These are phyloP conservation scores for Phaseolus coccineus DNA, from an alignment of 331 rosid species.

Conservation along the genomic window DNA sequence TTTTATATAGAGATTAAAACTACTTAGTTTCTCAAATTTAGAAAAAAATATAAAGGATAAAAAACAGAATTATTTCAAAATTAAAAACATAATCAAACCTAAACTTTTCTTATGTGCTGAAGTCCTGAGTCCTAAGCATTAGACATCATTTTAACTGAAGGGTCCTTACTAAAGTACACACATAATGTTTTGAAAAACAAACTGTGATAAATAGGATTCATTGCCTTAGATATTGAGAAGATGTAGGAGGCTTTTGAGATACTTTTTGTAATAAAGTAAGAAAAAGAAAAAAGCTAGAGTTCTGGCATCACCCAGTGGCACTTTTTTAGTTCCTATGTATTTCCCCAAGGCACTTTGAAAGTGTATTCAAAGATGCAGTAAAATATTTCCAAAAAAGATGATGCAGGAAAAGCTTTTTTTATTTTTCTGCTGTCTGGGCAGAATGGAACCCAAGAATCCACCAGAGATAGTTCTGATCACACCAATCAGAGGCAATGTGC, in stretches of 20 bases:
- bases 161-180: background rate
- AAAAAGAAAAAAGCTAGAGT: constrained; percentile 35
- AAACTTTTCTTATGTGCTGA: no score
- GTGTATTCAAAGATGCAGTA: constrained; percentile 41
- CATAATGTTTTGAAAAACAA: background rate
- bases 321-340: constrained; percentile 33
- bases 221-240: constrained; percentile 17
- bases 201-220: background rate
- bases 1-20: no score
- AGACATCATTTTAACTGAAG: background rate
- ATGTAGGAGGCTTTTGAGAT: constrained; percentile 26
- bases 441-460: constrained; percentile 38
- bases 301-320: constrained; percentile 30
- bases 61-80: no score
- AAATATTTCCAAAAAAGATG: constrained; percentile 17
- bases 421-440: constrained; percentile 22
- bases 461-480: background rate
- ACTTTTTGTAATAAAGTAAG: constrained; percentile 41
- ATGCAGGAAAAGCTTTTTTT: constrained; percentile 33
- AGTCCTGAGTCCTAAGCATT: no score
- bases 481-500: background rate
- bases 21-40: no score
- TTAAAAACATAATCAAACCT: no score
- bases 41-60: no score
- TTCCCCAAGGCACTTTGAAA: constrained; percentile 27